A percentile compares a stretch with the other conserved stretches of the same genome.
Evolutionary conservation across 345 rosid genomes (phyloP).

Genomic region (Camelina neglecta): DNA sequence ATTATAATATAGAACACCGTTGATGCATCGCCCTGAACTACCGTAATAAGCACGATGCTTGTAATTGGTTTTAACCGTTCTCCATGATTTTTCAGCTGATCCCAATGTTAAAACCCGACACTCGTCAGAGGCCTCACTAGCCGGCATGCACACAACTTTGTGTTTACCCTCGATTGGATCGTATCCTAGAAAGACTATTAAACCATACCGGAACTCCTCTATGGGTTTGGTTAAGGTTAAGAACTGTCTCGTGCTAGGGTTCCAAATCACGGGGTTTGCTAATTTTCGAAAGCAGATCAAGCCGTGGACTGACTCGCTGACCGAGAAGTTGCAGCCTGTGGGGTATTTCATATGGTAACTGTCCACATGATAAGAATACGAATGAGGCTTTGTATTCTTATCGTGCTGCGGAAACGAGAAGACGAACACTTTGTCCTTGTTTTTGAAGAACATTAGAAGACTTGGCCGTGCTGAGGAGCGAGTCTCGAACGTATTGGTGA

Average conservation of each 20-base stretch:
- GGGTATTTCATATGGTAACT: conserved; percentile 11
- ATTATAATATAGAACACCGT: conserved; percentile 13
- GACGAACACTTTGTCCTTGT: background rate
- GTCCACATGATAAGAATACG: background rate
- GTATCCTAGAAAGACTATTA: background rate
- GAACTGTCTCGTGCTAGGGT: background rate
- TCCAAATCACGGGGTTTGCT: background rate
- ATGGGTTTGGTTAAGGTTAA: background rate
- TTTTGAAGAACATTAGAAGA: conserved; percentile 2
- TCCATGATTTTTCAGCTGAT: conserved; percentile 14
- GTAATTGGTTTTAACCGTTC: conserved; percentile 14
- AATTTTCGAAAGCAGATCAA: background rate
- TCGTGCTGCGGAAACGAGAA: conserved; percentile 13
- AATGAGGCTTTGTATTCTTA: background rate
- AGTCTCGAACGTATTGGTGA: conserved; percentile 2
- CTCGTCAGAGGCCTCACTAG: background rate
- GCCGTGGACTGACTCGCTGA: background rate
- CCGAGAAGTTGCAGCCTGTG: background rate
- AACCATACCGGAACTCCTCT: no score
- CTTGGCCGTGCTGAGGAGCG: background rate
- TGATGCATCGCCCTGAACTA: background rate
- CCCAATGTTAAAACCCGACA: conserved; percentile 23
- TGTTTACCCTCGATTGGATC: conserved; percentile 10
- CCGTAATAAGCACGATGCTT: background rate
- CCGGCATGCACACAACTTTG: background rate